Conservation (phyloP, 1,284 basidiomycete species). For the Pseudozyma tsukubaensis region DNA sequence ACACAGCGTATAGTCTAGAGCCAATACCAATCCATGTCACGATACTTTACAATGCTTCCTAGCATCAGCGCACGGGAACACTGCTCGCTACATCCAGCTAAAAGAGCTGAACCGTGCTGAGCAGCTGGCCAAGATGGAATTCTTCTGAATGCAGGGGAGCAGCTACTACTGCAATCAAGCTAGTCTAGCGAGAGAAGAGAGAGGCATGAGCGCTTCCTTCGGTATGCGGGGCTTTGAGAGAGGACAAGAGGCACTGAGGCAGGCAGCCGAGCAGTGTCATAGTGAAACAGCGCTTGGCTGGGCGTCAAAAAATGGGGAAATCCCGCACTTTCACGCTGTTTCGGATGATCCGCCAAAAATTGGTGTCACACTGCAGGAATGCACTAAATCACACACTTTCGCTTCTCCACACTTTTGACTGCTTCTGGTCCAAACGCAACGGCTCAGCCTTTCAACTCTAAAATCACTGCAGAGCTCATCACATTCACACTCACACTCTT, state of each 20-base stretch:
- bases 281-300: background rate
- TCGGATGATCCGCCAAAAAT: background rate
- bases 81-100: no score
- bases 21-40: no score
- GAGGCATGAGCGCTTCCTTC: no score
- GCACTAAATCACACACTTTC: background rate
- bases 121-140: background rate
- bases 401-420: background rate
- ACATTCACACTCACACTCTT: background rate
- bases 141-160: constrained; percentile 9
- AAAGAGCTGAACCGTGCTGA: no score
- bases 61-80: no score
- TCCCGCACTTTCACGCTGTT: constrained; percentile 7
- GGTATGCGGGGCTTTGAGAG: no score
- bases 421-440: background rate
- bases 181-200: background rate
- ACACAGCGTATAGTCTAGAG: no score
- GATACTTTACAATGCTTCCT: no score
- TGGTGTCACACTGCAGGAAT: background rate
- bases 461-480: background rate
- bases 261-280: background rate
- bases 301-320: constrained; percentile 3
- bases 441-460: background rate
- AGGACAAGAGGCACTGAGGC: no score
- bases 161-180: no score